A percentile compares a stretch with the other conserved stretches of the same genome.
Evolutionary conservation across 2,329 filamentous ascomycete species (phyloP).

Genomic region (Westerdykella sp.): DNA sequence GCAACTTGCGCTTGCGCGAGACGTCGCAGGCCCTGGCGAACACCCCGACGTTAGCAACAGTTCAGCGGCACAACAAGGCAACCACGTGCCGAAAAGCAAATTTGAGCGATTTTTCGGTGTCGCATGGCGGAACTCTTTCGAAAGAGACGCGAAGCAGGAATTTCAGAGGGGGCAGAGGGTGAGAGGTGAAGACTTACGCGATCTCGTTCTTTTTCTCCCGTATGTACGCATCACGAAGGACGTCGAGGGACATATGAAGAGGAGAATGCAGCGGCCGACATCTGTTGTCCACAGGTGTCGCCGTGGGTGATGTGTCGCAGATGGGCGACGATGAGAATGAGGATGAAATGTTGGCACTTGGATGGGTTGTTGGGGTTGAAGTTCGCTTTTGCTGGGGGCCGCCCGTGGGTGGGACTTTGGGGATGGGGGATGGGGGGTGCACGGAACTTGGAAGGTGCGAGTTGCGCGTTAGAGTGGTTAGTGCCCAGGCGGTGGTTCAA

Average conservation of each 20-base stretch:
- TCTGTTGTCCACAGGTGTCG: slow-evolving; percentile 43
- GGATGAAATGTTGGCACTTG: slow-evolving; percentile 16
- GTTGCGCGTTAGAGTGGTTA: no score
- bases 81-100: slow-evolving; percentile 34
- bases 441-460: no score
- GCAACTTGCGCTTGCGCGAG: slow-evolving; percentile 86
- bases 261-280: slow-evolving; percentile 39
- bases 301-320: slow-evolving; percentile 19
- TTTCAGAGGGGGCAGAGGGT: neutral
- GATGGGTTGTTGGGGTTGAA: slow-evolving; percentile 8
- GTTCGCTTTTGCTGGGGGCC: no score
- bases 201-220: slow-evolving; percentile 40
- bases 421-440: no score
- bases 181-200: slow-evolving; percentile 38
- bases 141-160: slow-evolving; percentile 23
- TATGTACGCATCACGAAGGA: slow-evolving; percentile 38
- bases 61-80: slow-evolving; percentile 32
- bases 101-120: slow-evolving; percentile 37
- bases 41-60: no score
- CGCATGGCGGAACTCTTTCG: slow-evolving; percentile 26
- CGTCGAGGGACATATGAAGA: slow-evolving; percentile 46
- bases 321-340: slow-evolving; percentile 33
- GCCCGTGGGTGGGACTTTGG: no score
- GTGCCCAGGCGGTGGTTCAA: no score
- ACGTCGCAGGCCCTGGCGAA: slow-evolving; percentile 49